These are phyloP conservation scores for Colletotrichum gigasporum DNA, from an alignment of 2,329 filamentous ascomycete genomes.

Conservation along the genomic window DNA sequence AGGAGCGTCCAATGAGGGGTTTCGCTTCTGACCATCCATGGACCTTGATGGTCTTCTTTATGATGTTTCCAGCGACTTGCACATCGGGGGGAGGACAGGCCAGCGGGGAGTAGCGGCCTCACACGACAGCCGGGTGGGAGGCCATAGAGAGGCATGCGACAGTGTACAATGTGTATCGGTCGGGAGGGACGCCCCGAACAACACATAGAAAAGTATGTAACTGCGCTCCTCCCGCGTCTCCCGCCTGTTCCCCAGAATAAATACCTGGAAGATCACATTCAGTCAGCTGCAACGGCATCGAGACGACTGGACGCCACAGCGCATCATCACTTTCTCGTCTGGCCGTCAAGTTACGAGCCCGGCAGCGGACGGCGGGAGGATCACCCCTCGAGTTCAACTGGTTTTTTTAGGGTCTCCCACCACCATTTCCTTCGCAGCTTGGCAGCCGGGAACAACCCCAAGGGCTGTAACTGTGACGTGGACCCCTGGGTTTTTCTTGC, in stretches of 20 bases:
- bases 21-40: background rate
- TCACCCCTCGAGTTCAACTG: constrained; percentile 22
- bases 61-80: constrained; percentile 7
- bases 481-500: constrained; percentile 1
- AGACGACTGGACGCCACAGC: constrained; percentile 4
- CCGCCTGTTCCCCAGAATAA: no score
- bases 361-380: constrained; percentile 6
- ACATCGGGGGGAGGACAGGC: background rate
- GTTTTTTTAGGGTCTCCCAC: constrained; percentile 9
- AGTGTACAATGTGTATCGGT: background rate
- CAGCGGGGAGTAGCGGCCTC: background rate
- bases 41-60: constrained; percentile 25
- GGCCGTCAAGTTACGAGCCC: constrained; percentile 4
- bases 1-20: background rate
- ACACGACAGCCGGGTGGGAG: background rate
- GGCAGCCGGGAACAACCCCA: constrained; percentile 12
- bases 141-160: background rate
- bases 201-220: constrained; percentile 1
- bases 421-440: constrained; percentile 7
- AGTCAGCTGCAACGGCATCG: constrained; percentile 8
- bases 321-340: constrained; percentile 8
- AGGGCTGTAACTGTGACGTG: constrained; percentile 27
- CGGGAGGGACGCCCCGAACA: background rate
- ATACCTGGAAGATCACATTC: no score
- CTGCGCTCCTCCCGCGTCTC: background rate